phyloP scores from a whole-genome alignment of 139 green algal genomes.

The Picochlorum sp. region DNA sequence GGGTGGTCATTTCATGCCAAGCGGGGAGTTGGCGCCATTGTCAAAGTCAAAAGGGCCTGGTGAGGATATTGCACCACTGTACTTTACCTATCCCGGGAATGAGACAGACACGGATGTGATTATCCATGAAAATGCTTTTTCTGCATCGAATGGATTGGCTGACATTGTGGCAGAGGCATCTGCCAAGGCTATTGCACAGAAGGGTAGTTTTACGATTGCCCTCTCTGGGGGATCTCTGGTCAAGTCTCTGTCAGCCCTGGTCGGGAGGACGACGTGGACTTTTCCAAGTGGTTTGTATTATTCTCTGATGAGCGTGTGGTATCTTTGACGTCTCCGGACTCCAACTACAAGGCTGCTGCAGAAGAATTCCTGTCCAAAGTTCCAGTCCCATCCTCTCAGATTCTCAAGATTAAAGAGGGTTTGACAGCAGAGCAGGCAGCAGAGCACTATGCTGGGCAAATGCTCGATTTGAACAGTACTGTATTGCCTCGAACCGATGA shows the following conservation, averaged over 20 bases:
- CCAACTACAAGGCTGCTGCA: constrained; percentile 60
- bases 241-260: constrained; percentile 43
- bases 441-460: constrained; percentile 35
- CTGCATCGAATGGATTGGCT: constrained; percentile 18
- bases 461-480: constrained; percentile 44
- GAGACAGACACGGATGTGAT: constrained; percentile 35
- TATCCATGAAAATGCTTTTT: constrained; percentile 16
- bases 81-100: constrained; percentile 52
- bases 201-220: constrained; percentile 74
- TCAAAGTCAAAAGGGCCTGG: constrained; percentile 56
- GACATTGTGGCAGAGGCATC: constrained; percentile 30
- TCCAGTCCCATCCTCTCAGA: constrained; percentile 40
- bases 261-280: constrained; percentile 45
- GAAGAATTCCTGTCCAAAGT: constrained; percentile 68
- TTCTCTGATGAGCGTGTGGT: constrained; percentile 86
- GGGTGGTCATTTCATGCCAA: constrained; percentile 81
- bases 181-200: constrained; percentile 48
- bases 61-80: constrained; percentile 41
- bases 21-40: constrained; percentile 52
- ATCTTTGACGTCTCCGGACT: constrained; percentile 55
- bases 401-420: constrained; percentile 45
- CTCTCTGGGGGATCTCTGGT: constrained; percentile 73
- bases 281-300: constrained; percentile 65
- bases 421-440: constrained; percentile 35
- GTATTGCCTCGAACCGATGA: constrained; percentile 50